phyloP scores from a whole-genome alignment of 148 eudicot genomes.

The Limonium bicolor region DNA sequence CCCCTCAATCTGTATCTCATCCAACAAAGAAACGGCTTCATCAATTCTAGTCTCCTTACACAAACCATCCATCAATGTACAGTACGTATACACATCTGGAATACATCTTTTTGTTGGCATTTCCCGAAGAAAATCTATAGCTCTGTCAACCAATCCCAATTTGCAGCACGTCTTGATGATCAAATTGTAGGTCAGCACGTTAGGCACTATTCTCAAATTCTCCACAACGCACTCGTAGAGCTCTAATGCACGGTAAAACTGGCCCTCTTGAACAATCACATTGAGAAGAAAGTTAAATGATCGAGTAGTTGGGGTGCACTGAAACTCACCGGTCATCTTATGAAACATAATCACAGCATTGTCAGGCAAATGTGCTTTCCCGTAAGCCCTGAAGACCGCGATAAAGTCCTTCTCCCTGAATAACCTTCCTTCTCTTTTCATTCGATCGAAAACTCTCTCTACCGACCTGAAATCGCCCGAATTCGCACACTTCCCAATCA shows the following conservation, averaged over 20 bases:
- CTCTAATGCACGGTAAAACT: constrained; percentile 37
- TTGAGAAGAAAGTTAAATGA: constrained; percentile 77
- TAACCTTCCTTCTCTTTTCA: constrained; percentile 53
- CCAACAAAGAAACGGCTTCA: constrained; percentile 69
- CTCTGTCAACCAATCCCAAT: constrained; percentile 46
- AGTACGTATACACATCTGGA: constrained; percentile 70
- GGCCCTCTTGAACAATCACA: constrained; percentile 35
- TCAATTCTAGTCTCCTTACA: constrained; percentile 63
- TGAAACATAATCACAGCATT: constrained; percentile 53
- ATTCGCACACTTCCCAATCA: constrained; percentile 39
- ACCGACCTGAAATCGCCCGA: constrained; percentile 43
- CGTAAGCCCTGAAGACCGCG: constrained; percentile 47
- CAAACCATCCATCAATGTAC: constrained; percentile 89
- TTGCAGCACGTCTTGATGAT: constrained; percentile 58
- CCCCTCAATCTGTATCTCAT: constrained; percentile 94
- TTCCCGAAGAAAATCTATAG: constrained; percentile 51
- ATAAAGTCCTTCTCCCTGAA: constrained; percentile 59
- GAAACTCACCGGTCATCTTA: constrained; percentile 52
- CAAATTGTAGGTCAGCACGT: constrained; percentile 62
- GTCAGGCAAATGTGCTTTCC: constrained; percentile 33
- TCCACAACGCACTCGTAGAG: constrained; percentile 33
- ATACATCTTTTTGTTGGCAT: constrained; percentile 34
- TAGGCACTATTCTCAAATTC: constrained; percentile 23
- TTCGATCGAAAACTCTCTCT: constrained; percentile 41
- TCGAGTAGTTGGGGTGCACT: constrained; percentile 39